Conservation (phyloP, 129 eudicot genomes). For the Tanacetum coccineum region DNA sequence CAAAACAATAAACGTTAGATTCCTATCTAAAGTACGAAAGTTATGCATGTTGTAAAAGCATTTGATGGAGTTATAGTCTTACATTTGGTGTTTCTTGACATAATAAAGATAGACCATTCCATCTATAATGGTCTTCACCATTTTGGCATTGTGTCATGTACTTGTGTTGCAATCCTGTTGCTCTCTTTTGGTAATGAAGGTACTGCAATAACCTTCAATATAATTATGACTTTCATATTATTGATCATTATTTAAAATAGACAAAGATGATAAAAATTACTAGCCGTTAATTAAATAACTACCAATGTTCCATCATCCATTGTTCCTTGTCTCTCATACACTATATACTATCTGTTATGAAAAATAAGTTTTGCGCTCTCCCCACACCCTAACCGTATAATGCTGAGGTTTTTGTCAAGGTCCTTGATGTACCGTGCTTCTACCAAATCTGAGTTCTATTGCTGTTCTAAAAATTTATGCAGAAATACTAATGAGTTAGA, state of each 20-base stretch:
- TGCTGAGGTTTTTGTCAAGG: constrained; percentile 77
- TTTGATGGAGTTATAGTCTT: no score
- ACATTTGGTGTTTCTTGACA: no score
- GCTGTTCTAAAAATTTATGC: constrained; percentile 34
- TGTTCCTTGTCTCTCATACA: constrained; percentile 87
- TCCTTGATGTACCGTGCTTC: constrained; percentile 88
- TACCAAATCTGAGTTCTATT: constrained; percentile 90
- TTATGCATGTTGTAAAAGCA: no score
- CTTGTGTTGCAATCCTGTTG: constrained; percentile 86
- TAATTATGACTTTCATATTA: not conserved
- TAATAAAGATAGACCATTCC: no score
- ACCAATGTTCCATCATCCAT: constrained; percentile 98
- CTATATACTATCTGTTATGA: constrained; percentile 82
- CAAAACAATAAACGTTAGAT: no score
- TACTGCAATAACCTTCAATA: constrained; percentile 75
- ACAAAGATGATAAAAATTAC: not conserved
- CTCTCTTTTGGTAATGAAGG: constrained; percentile 97
- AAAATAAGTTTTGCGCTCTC: constrained; percentile 81
- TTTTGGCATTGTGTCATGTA: no score
- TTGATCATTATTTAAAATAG: not conserved
- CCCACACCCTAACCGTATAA: constrained; percentile 65
- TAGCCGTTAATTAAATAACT: not conserved
- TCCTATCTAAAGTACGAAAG: no score
- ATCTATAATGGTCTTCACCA: no score
- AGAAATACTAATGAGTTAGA: not conserved